Conservation (phyloP, 106 monocot genomes). For the Platanthera zijinensis region DNA sequence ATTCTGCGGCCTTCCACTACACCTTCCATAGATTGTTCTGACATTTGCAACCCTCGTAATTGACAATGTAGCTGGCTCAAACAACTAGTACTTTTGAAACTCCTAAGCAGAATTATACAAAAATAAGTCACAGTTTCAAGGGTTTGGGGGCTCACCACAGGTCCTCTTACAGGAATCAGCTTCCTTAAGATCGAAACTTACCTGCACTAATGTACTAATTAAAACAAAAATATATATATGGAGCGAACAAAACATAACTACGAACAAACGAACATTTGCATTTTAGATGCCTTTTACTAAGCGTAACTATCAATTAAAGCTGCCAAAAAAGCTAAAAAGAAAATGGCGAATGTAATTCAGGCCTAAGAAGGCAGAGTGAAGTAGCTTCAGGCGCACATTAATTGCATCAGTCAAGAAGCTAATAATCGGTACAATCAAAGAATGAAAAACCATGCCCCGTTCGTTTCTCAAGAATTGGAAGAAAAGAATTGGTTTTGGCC, state of each 20-base stretch:
- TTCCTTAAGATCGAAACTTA: neutral
- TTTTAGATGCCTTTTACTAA: neutral
- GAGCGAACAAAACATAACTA: neutral
- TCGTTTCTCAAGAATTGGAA: too few species aligned
- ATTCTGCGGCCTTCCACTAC: neutral
- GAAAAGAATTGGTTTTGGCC: too few species aligned
- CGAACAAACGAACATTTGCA: neutral
- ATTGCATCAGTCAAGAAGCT: too few species aligned
- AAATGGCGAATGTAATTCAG: neutral
- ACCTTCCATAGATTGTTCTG: neutral
- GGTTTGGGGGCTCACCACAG: neutral
- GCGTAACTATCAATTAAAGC: neutral
- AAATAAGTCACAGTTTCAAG: neutral
- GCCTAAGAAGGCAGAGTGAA: too few species aligned
- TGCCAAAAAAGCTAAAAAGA: neutral
- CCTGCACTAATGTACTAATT: neutral
- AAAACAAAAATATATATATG: neutral
- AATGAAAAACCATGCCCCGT: too few species aligned
- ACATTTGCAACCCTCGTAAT: neutral
- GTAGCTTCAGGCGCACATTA: too few species aligned
- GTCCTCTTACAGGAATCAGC: neutral
- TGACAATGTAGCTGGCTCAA: neutral
- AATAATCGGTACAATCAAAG: too few species aligned
- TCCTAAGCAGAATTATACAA: neutral
- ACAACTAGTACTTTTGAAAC: neutral